Conservation (phyloP, 495 filamentous ascomycete species). For the Lasiosphaeriaceae sp. region DNA sequence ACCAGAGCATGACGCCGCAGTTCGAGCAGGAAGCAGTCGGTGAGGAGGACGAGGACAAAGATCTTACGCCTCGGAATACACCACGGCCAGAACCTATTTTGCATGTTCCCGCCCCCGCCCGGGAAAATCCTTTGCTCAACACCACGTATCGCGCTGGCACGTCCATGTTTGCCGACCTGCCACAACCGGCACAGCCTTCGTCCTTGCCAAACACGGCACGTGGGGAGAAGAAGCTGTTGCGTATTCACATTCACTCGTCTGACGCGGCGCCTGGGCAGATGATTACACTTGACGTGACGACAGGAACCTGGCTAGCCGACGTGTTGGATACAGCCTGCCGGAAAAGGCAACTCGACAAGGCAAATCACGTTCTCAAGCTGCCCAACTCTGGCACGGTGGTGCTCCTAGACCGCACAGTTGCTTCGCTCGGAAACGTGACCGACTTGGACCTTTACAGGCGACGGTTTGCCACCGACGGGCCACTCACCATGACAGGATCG, state of each 20-base stretch:
- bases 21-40: slow-evolving; percentile 56
- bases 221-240: slow-evolving; percentile 80
- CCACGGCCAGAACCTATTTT: slow-evolving; percentile 39
- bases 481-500: slow-evolving; percentile 69
- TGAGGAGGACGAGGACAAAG: slow-evolving; percentile 36
- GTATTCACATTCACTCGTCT: slow-evolving; percentile 70
- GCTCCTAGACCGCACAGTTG: slow-evolving; percentile 77
- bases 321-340: slow-evolving; percentile 88
- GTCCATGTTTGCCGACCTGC: slow-evolving; percentile 59
- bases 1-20: slow-evolving; percentile 69
- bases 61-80: slow-evolving; percentile 38
- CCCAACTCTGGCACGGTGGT: slow-evolving; percentile 79
- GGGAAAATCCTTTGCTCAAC: slow-evolving; percentile 58
- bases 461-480: slow-evolving; percentile 77
- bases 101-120: slow-evolving; percentile 26
- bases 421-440: slow-evolving; percentile 75
- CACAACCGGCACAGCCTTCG: slow-evolving; percentile 58
- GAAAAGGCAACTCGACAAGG: slow-evolving; percentile 85
- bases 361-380: slow-evolving; percentile 82
- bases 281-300: slow-evolving; percentile 78
- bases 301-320: slow-evolving; percentile 92
- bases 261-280: slow-evolving; percentile 58
- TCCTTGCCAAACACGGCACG: slow-evolving; percentile 44
- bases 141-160: slow-evolving; percentile 54
- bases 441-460: slow-evolving; percentile 85